Evolutionary conservation across 768 basidiomycete species (phyloP), one percentile per base, ranked within the genome.

Genomic region (Cytidiella melzeri): DNA sequence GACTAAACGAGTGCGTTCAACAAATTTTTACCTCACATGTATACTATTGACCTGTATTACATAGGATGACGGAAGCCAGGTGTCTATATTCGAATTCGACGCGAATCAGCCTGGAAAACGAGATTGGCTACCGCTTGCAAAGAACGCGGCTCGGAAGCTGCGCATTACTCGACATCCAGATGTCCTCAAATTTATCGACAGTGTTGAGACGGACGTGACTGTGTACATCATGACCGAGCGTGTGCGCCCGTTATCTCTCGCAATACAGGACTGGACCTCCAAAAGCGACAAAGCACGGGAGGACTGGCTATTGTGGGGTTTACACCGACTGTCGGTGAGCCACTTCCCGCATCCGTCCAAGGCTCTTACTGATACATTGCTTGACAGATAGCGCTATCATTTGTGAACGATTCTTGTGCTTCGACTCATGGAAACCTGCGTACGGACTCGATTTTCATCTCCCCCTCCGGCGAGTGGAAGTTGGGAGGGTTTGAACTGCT

Each of bases 191-290:
- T 97, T 94, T 68, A 80, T 99, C 72, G 96, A 97, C 55, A 90
- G 80, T 1, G 81, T 91, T 15, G 94, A 97, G 64, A 86, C 92
- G 1, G 96, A 98, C 45, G 78, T 80, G 11, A 78, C 78, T 1
- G 78, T 98, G 38, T 86, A 90, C 64, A 88, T 99, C 59, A 88
- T 97, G 75, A 99, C 96, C 1, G 96, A 99, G 67, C 84, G 91
- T 3, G 85, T 98, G 11, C 75, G 79, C 26, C 91, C 95, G 4
- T 69, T 98, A 18, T 72, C 77, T 12, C 62, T 68, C 6, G 77
- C 79, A 1, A 63, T 96, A 43, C 68, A 79, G 36, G 71, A 79
- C 9, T 86, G 84, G 77, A 70, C 76, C 2, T 72, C 73, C 37
- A 84, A 83, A 54, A 73, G 71, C 42, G 67, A 70, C n/a, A 79